These are phyloP conservation scores for Candida krabiensis DNA, from an alignment of 805 yeast species.

Conservation along the genomic window DNA sequence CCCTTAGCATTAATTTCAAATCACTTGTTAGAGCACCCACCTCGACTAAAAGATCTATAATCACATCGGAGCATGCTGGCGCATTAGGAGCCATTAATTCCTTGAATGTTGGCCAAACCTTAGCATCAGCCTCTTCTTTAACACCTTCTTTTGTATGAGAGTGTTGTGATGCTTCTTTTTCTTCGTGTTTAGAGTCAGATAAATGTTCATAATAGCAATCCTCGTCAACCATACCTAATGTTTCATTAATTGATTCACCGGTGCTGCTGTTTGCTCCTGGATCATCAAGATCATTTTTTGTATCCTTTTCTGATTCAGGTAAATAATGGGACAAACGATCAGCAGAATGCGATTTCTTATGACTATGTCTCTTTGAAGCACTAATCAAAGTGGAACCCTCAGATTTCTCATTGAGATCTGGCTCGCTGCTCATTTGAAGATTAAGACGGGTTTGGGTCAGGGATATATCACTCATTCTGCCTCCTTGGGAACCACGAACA, in stretches of 20 bases:
- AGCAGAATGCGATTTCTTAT: background rate
- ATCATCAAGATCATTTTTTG: background rate
- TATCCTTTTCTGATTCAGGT: too few relatives aligned
- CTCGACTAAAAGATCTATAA: conserved; percentile 62
- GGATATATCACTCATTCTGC: too few relatives aligned
- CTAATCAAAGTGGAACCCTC: background rate
- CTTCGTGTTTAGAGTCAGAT: background rate
- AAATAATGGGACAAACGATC: background rate
- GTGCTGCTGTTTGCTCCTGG: conserved; percentile 8
- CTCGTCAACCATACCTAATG: conserved; percentile 12
- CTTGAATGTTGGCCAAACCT: conserved; percentile 52
- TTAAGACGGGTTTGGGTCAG: background rate
- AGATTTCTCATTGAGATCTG: background rate
- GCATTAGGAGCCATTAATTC: conserved; percentile 56
- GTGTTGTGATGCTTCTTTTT: background rate
- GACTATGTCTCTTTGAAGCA: background rate
- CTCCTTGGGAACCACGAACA: background rate
- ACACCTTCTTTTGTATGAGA: background rate
- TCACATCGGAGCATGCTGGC: conserved; percentile 52
- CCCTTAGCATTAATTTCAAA: conserved; percentile 58
- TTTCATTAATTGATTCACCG: conserved; percentile 14
- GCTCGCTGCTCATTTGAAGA: too few relatives aligned
- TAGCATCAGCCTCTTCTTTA: conserved; percentile 6
- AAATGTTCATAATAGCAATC: background rate
- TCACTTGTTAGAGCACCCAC: conserved; percentile 62